Conservation (phyloP, 257 asterid genomes). For the Cordia subcordata region DNA sequence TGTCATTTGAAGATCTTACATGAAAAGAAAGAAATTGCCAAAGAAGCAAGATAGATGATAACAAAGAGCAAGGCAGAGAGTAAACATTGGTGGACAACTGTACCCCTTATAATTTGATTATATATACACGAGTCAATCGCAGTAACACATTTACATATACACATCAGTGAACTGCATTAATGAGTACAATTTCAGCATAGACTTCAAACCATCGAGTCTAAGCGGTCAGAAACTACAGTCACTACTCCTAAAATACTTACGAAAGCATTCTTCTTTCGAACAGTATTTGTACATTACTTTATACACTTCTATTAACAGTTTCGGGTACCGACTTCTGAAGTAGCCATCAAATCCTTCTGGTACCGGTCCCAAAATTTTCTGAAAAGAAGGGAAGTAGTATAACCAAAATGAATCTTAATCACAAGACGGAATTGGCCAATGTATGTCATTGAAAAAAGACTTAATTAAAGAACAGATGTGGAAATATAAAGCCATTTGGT, state of each 20-base stretch:
- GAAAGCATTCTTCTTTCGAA: conserved; percentile 54
- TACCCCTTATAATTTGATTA: no score
- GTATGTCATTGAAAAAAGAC: neutral
- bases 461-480: no score
- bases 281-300: conserved; percentile 58
- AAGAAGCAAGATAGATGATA: no score
- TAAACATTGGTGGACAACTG: no score
- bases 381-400: conserved; percentile 20
- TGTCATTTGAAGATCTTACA: no score
- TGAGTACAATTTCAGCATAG: neutral
- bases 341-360: conserved; percentile 87
- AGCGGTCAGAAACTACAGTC: conserved; percentile 10
- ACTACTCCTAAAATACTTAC: conserved; percentile 52
- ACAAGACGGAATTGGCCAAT: neutral
- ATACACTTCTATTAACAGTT: conserved; percentile 69
- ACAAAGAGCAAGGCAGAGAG: no score
- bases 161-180: no score
- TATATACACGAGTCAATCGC: no score
- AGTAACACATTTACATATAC: no score
- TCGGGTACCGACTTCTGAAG: conserved; percentile 74
- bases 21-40: no score
- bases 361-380: conserved; percentile 69
- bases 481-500: no score
- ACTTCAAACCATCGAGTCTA: neutral
- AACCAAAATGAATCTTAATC: conserved; percentile 1